Evolutionary conservation across 768 basidiomycete species (phyloP).

Genomic region (Mycena maculata): DNA sequence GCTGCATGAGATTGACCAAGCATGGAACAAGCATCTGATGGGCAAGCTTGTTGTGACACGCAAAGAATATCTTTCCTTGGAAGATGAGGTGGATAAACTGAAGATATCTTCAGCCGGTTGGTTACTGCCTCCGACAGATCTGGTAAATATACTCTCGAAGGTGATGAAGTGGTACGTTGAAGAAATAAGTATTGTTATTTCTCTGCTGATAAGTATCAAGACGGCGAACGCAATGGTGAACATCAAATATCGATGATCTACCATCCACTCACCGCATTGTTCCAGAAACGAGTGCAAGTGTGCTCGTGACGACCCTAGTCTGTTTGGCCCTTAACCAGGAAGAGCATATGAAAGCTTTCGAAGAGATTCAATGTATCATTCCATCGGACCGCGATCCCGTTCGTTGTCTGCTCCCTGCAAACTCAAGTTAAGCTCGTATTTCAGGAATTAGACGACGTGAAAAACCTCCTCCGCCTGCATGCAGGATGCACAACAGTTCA

Average conservation of each 20-base stretch:
- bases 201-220: not conserved
- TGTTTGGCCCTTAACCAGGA: not conserved
- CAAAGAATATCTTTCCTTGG: not conserved
- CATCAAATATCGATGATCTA: not conserved
- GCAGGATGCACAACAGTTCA: conserved; percentile 1
- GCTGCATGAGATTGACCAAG: conserved; percentile 10
- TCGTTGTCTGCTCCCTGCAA: not conserved
- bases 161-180: conserved; percentile 4
- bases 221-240: conserved; percentile 6
- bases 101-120: not conserved
- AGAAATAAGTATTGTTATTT: not conserved
- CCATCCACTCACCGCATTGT: not conserved
- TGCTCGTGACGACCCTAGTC: not conserved
- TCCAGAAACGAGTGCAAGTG: conserved; percentile 3
- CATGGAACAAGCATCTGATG: conserved; percentile 4
- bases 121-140: conserved; percentile 9
- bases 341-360: not conserved
- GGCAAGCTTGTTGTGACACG: conserved; percentile 4
- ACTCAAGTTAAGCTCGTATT: not conserved
- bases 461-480: not conserved
- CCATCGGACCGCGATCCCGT: not conserved
- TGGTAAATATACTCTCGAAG: conserved; percentile 1
- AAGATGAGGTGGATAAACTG: not conserved
- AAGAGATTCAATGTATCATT: not conserved
- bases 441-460: not conserved